Evolutionary conservation across 2,329 filamentous ascomycete species (phyloP).

Genomic region (Diaporthe eres): DNA sequence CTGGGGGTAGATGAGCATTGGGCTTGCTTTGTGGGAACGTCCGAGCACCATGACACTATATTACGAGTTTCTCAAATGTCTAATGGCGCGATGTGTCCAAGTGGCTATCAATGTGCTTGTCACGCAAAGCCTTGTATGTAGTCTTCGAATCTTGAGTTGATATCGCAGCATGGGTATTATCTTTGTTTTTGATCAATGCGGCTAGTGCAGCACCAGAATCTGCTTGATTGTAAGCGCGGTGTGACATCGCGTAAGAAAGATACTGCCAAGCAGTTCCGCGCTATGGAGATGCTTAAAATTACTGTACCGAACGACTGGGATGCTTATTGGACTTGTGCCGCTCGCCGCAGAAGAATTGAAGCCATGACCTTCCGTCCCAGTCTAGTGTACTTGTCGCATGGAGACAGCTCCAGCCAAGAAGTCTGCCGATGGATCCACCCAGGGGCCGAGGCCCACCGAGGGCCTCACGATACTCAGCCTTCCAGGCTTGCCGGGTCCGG

Average conservation of each 20-base stretch:
- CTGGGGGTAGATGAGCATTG: neutral
- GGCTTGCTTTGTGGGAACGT: neutral
- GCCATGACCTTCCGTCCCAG: neutral
- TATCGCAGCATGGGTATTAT: neutral
- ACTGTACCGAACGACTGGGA: neutral
- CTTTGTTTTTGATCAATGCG: too few relatives aligned
- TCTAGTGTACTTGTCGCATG: neutral
- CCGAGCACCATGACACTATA: neutral
- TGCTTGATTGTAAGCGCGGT: neutral
- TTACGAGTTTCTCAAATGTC: neutral
- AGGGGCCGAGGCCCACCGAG: conserved; percentile 14
- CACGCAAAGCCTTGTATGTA: neutral
- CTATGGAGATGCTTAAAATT: neutral
- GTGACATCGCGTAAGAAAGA: neutral
- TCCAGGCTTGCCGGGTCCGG: conserved; percentile 20
- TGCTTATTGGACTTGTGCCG: neutral
- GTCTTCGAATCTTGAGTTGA: neutral
- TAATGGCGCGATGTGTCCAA: too few relatives aligned
- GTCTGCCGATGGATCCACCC: neutral
- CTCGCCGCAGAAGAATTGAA: neutral
- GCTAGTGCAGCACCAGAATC: neutral
- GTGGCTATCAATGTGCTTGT: neutral
- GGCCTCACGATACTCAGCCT: conserved; percentile 27
- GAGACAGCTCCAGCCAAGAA: neutral
- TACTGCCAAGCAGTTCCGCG: neutral